Evolutionary conservation across 163 green algal species (phyloP).

Genomic region (Scenedesmus sp.): DNA sequence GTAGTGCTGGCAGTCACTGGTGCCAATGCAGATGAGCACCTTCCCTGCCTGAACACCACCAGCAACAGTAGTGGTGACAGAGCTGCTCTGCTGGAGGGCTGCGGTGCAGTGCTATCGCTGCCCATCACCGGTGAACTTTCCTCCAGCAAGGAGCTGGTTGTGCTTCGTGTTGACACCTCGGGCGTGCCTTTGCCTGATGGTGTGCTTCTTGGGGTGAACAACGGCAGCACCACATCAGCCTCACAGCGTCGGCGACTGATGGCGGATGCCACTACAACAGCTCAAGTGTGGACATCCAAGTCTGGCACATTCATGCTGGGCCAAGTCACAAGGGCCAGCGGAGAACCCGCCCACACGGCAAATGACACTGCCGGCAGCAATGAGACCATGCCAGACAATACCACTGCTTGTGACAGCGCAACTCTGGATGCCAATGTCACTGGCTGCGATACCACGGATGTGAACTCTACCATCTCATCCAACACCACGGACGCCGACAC

Average conservation of each 20-base stretch:
- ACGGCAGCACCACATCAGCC: constrained; percentile 1
- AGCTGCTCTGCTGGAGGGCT: background rate
- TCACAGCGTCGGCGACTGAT: background rate
- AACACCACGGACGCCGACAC: background rate
- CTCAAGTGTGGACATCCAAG: background rate
- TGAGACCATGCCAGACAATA: background rate
- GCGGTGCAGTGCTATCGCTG: background rate
- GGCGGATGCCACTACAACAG: too few relatives aligned
- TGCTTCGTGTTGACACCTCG: background rate
- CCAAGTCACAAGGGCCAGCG: background rate
- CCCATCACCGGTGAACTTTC: background rate
- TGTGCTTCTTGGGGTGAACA: background rate
- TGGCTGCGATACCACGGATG: background rate
- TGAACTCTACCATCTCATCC: background rate
- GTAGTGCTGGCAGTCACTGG: constrained; percentile 20
- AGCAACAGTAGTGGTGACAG: background rate
- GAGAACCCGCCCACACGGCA: background rate
- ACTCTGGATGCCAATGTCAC: background rate
- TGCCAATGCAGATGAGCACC: background rate
- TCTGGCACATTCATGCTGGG: constrained; percentile 22
- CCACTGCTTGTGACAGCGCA: background rate
- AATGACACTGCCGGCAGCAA: background rate
- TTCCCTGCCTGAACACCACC: constrained; percentile 15
- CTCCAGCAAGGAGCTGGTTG: background rate
- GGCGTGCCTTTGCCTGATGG: constrained; percentile 2